These are phyloP conservation scores for Quercus robur DNA, from an alignment of 306 rosid species.

Conservation along the genomic window DNA sequence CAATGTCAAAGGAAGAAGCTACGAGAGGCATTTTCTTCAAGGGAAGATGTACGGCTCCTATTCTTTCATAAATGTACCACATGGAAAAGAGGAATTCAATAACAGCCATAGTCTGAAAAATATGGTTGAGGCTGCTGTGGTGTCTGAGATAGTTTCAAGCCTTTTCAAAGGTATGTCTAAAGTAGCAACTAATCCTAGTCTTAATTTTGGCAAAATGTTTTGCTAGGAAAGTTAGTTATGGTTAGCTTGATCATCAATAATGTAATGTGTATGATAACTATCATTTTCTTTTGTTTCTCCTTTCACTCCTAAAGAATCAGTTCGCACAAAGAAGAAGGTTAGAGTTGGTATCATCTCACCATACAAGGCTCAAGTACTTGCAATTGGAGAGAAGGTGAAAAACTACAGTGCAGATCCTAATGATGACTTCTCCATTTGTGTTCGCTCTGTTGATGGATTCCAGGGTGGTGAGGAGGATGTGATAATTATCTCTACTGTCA, in stretches of 20 bases:
- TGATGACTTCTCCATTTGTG: constrained; percentile 16
- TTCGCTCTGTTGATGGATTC: constrained; percentile 42
- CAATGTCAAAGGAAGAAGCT: constrained; percentile 17
- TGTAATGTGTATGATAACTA: background rate
- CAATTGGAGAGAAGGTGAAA: constrained; percentile 18
- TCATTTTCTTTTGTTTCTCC: background rate
- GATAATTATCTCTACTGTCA: constrained; percentile 38
- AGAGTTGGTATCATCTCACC: constrained; percentile 43
- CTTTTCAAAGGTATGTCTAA: constrained; percentile 27
- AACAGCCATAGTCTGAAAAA: constrained; percentile 19
- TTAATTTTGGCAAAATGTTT: background rate
- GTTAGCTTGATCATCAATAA: background rate
- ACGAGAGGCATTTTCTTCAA: constrained; percentile 12
- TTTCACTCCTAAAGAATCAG: constrained; percentile 1
- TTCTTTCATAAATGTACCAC: constrained; percentile 30
- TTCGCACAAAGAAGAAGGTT: constrained; percentile 9
- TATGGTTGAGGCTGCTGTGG: constrained; percentile 31
- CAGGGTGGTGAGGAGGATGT: constrained; percentile 50
- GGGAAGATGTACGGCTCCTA: constrained; percentile 27
- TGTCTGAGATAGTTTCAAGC: constrained; percentile 26
- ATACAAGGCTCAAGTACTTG: constrained; percentile 41
- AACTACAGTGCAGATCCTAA: background rate
- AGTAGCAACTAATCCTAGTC: background rate
- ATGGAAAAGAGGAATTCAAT: constrained; percentile 28
- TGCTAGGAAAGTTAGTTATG: background rate